A percentile compares a stretch with the other conserved stretches of the same genome.
phyloP scores from a whole-genome alignment of 2,329 filamentous ascomycete genomes.

The Cytospora mali region DNA sequence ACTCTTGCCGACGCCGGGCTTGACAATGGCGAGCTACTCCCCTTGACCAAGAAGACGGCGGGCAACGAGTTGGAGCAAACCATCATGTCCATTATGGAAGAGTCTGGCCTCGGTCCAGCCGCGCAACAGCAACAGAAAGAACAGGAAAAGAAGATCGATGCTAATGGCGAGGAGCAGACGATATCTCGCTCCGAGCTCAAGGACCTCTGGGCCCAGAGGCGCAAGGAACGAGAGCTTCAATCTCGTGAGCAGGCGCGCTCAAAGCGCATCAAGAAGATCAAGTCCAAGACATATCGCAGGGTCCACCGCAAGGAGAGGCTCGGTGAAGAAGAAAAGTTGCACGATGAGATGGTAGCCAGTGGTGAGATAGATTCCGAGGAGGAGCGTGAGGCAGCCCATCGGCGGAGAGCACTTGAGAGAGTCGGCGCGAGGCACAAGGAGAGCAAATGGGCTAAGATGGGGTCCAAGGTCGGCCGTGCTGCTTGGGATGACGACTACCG shows the following conservation, averaged over 20 bases:
- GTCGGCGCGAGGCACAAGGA: constrained; percentile 85
- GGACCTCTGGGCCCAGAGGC: constrained; percentile 72
- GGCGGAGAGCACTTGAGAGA: constrained; percentile 77
- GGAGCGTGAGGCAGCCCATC: constrained; percentile 67
- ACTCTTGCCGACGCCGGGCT: constrained; percentile 65
- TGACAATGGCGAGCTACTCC: constrained; percentile 64
- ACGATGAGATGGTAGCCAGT: constrained; percentile 55
- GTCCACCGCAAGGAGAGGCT: constrained; percentile 79
- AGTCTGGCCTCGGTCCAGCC: constrained; percentile 71
- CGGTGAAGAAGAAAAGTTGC: constrained; percentile 55
- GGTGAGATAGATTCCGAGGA: constrained; percentile 66
- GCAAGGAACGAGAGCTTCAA: constrained; percentile 79
- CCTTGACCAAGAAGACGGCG: constrained; percentile 65
- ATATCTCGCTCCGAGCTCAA: constrained; percentile 69
- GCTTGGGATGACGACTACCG: constrained; percentile 90
- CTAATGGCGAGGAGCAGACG: constrained; percentile 70
- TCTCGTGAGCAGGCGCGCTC: constrained; percentile 87
- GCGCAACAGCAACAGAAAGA: constrained; percentile 55
- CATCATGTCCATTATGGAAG: constrained; percentile 85
- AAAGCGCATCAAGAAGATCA: constrained; percentile 98
- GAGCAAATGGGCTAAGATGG: constrained; percentile 88
- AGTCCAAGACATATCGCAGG: constrained; percentile 91
- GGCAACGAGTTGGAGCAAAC: constrained; percentile 82
- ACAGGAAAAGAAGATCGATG: constrained; percentile 63
- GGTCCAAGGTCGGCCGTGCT: constrained; percentile 76